Conservation (phyloP, 1,139 yeast species). For the Debaryomyces coudertii region DNA sequence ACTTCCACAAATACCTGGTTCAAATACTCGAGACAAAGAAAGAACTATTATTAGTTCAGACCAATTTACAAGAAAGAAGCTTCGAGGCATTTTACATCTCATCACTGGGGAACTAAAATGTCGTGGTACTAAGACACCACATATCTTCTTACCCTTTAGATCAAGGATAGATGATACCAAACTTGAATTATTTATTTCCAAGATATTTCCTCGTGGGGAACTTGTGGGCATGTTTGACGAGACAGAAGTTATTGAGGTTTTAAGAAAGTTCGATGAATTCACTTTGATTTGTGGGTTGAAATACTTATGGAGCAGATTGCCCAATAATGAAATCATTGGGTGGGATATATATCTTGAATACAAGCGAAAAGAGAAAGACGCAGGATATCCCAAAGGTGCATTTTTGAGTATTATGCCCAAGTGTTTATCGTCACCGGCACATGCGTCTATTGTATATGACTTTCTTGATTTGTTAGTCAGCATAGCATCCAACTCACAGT, state of each 20-base stretch:
- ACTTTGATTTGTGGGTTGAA: slow-evolving; percentile 75
- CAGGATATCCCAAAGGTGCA: slow-evolving; percentile 68
- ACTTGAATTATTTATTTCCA: slow-evolving; percentile 53
- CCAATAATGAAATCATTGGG: slow-evolving; percentile 78
- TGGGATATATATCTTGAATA: slow-evolving; percentile 83
- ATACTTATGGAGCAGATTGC: slow-evolving; percentile 84
- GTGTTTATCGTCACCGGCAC: slow-evolving; percentile 80
- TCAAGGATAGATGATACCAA: slow-evolving; percentile 63
- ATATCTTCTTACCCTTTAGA: slow-evolving; percentile 68
- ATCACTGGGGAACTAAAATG: slow-evolving; percentile 67
- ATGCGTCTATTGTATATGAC: slow-evolving; percentile 86
- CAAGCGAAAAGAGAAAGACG: slow-evolving; percentile 64
- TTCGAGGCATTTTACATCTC: slow-evolving; percentile 64
- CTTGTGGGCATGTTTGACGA: slow-evolving; percentile 36
- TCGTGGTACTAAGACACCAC: slow-evolving; percentile 61
- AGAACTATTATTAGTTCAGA: slow-evolving; percentile 18
- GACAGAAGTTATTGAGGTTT: slow-evolving; percentile 35
- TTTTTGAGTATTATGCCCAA: slow-evolving; percentile 82
- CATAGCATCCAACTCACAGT: slow-evolving; percentile 80
- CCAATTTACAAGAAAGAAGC: slow-evolving; percentile 64
- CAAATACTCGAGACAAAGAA: slow-evolving; percentile 2
- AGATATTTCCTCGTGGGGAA: slow-evolving; percentile 58
- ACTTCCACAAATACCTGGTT: slow-evolving; percentile 31
- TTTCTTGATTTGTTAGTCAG: slow-evolving; percentile 80
- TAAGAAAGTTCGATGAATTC: slow-evolving; percentile 58